Conservation (phyloP, 192 early-diverging fungal species). For the Neocallimastix lanati region DNA sequence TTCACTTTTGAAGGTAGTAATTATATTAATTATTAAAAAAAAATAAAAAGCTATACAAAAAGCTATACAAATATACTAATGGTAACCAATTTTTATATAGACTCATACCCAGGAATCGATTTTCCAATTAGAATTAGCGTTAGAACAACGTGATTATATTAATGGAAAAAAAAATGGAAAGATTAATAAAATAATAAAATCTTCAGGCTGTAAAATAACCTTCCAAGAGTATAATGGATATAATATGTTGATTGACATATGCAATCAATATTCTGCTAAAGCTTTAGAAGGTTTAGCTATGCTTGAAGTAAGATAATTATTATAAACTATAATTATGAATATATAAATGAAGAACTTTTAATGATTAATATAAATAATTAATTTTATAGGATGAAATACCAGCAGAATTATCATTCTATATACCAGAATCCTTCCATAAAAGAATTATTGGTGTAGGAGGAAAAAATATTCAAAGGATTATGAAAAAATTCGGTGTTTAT, state of each 20-base stretch:
- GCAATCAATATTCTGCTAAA: constrained; percentile 23
- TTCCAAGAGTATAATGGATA: constrained; percentile 56
- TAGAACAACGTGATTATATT: constrained; percentile 69
- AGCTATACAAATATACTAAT: too few relatives aligned
- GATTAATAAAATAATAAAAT: constrained; percentile 67
- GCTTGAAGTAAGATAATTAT: constrained; percentile 22
- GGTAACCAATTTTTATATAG: too few relatives aligned
- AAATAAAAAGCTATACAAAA: too few relatives aligned
- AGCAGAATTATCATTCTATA: constrained; percentile 65
- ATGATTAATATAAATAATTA: too few relatives aligned
- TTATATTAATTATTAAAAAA: too few relatives aligned
- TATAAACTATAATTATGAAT: too few relatives aligned
- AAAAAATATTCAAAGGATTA: constrained; percentile 75
- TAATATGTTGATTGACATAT: constrained; percentile 66
- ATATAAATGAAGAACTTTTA: too few relatives aligned
- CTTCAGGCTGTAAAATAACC: constrained; percentile 42
- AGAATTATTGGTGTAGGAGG: constrained; percentile 78
- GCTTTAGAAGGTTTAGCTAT: constrained; percentile 49
- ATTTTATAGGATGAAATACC: constrained; percentile 51
- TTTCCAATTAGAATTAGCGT: constrained; percentile 55
- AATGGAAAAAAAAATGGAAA: constrained; percentile 79
- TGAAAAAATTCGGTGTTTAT: constrained; percentile 76
- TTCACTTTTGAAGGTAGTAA: constrained; percentile 20
- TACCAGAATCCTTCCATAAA: constrained; percentile 68
- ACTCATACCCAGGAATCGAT: constrained; percentile 35